Evolutionary conservation across 495 filamentous ascomycete genomes (phyloP).

Genomic region (Penicillium cosmopolitanum): DNA sequence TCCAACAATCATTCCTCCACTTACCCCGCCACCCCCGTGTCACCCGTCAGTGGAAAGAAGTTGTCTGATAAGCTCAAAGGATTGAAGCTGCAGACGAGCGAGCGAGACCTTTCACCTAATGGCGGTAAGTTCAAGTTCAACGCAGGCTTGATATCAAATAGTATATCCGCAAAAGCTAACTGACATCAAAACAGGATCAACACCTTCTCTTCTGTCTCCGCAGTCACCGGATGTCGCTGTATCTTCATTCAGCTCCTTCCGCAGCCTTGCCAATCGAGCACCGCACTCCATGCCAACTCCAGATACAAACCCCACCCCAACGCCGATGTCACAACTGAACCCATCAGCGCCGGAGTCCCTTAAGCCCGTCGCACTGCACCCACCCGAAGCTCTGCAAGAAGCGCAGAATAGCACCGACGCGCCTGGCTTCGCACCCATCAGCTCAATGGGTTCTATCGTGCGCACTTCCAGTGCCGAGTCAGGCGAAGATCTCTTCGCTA

Average conservation of each 20-base stretch:
- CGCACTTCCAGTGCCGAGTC: conserved; percentile 45
- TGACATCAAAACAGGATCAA: not conserved
- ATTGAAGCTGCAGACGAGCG: conserved; percentile 72
- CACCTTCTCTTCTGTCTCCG: conserved; percentile 57
- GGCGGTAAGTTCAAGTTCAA: conserved; percentile 41
- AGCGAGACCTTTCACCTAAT: conserved; percentile 56
- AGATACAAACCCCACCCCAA: conserved; percentile 31
- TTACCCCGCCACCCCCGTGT: conserved; percentile 56
- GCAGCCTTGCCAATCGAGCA: conserved; percentile 33
- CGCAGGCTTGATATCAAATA: not conserved
- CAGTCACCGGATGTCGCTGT: conserved; percentile 67
- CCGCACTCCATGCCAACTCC: conserved; percentile 31
- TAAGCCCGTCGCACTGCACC: conserved; percentile 42
- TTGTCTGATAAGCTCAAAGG: conserved; percentile 77
- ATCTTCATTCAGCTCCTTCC: conserved; percentile 63
- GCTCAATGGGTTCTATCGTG: conserved; percentile 33
- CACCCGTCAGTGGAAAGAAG: conserved; percentile 61
- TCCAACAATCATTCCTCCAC: conserved; percentile 8
- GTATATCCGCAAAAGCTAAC: not conserved
- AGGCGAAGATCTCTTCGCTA: conserved; percentile 78
- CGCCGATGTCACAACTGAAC: conserved; percentile 18
- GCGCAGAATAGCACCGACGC: conserved; percentile 40
- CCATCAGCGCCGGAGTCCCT: conserved; percentile 18
- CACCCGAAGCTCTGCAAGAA: conserved; percentile 45
- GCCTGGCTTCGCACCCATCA: conserved; percentile 42